A percentile compares a stretch with the other conserved stretches of the same genome.
Conservation (phyloP, 169 alveolate species). For the Ichthyophthirius multifiliis region DNA sequence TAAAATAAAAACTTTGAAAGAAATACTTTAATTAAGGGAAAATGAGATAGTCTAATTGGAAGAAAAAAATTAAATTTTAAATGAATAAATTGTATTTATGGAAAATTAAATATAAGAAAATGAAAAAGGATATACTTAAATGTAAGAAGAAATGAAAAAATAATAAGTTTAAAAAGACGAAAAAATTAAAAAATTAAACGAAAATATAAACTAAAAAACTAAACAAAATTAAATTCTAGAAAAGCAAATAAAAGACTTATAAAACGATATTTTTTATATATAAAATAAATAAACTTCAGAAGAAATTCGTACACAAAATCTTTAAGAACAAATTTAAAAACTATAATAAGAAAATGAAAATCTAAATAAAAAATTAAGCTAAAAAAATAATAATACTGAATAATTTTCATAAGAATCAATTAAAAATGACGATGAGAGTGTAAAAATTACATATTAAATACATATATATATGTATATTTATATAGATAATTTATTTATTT, state of each 20-base stretch:
- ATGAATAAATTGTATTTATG: slow-evolving; percentile 37
- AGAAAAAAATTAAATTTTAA: slow-evolving; percentile 32
- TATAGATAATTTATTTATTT: too few relatives aligned
- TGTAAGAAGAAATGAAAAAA: slow-evolving; percentile 44
- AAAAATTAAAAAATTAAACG: slow-evolving; percentile 1
- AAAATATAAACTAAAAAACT: not conserved
- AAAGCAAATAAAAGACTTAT: not conserved
- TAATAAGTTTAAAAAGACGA: not conserved
- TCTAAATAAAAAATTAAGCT: not conserved
- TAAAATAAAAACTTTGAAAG: slow-evolving; percentile 21
- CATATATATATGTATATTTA: too few relatives aligned
- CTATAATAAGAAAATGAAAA: not conserved
- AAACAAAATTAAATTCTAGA: not conserved
- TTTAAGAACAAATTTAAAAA: not conserved
- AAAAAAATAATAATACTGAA: too few relatives aligned
- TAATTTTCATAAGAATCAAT: too few relatives aligned
- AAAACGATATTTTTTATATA: not conserved
- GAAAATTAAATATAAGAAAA: slow-evolving; percentile 42
- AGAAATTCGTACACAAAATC: not conserved
- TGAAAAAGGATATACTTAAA: slow-evolving; percentile 14
- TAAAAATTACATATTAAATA: too few relatives aligned
- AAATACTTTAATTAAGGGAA: slow-evolving; percentile 40
- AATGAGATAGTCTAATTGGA: slow-evolving; percentile 40
- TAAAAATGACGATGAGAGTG: too few relatives aligned
- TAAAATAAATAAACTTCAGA: not conserved